Percentiles rank a stretch among this genome's conserved stretches.
Conservation (phyloP, 495 filamentous ascomycete genomes). For the Platismatia glauca region DNA sequence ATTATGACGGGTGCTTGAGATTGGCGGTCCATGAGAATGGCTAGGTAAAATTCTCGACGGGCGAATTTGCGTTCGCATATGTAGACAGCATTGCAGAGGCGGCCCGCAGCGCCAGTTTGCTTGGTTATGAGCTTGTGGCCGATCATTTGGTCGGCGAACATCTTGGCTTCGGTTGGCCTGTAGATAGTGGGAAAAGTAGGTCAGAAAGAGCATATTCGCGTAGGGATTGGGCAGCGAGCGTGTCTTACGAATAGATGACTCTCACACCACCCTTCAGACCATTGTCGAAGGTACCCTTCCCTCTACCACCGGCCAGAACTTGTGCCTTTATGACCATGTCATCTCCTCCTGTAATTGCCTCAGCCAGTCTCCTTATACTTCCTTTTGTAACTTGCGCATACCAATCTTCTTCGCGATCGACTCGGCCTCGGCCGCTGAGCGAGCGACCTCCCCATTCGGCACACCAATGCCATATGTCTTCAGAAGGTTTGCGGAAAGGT, state of each 20-base stretch:
- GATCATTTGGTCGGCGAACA: slow-evolving; percentile 99
- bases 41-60: slow-evolving; percentile 96
- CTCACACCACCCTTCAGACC: slow-evolving; percentile 97
- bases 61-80: slow-evolving; percentile 99
- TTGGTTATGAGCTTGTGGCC: slow-evolving; percentile 99
- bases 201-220: slow-evolving; percentile 17
- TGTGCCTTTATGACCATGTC: slow-evolving; percentile 99
- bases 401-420: slow-evolving; percentile 79
- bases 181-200: background rate
- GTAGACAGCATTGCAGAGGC: slow-evolving; percentile 91
- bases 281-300: slow-evolving; percentile 96
- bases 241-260: slow-evolving; percentile 84
- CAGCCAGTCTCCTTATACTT: slow-evolving; percentile 20
- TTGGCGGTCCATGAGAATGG: slow-evolving; percentile 91
- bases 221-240: background rate
- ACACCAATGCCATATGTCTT: slow-evolving; percentile 91
- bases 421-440: slow-evolving; percentile 79
- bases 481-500: slow-evolving; percentile 83
- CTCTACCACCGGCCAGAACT: slow-evolving; percentile 92
- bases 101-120: slow-evolving; percentile 87
- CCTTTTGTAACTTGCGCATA: slow-evolving; percentile 27
- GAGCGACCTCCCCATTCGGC: slow-evolving; percentile 78
- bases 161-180: slow-evolving; percentile 77
- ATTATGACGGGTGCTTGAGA: slow-evolving; percentile 92
- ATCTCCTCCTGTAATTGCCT: slow-evolving; percentile 52